Evolutionary conservation across 2,329 filamentous ascomycete species (phyloP), one percentile per base, ranked within the genome.

Genomic region (Claviceps africana): DNA sequence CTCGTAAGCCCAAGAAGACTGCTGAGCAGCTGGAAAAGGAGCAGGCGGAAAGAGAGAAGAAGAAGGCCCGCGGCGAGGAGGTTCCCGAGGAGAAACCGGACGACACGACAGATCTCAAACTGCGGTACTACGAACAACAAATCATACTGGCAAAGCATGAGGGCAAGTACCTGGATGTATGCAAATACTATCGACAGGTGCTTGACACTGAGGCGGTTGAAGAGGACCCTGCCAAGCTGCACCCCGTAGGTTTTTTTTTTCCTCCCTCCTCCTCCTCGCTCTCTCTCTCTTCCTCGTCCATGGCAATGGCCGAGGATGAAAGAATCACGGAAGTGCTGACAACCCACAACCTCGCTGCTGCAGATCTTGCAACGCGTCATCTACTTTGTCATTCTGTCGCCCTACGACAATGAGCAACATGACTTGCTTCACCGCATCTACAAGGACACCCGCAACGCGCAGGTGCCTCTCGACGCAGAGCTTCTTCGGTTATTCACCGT

Each of bases 371-470:
- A 95, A 73, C 83, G 93, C 63, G 89, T 97, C 66, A 90, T 97
- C 70, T 97, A 95, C 78, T 98, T 95, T 70, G 83, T 95, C 67
- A 93, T 97, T 59, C 85, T 98, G 50, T 87, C 93, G 8, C 90
- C 93, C 8, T 89, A 97, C 70, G 91, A 98, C 73, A 98, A 98
- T 70, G 93, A 98, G 69, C 93, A 98, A 68, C 93, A 91, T 60
- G 93, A 98, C 61, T 85, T 98, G 52, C 83, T 98, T 55, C 90
- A 98, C 72, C 87, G 93, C 62, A 86, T 98, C 60, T 81, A 89
- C 67, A 81, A 83, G 67, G 93, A 98, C 68, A 72, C 84, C 8
- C 86, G 93, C 57, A 90, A 90, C 66, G 72, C 81, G 11, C 79
- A 85, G 65, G 81, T 97, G 2, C 72, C 87, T 4, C 77, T 83